Evolutionary conservation across 768 basidiomycete species (phyloP), one percentile per base, ranked within the genome.

Genomic region (Fomitopsis pulvina): DNA sequence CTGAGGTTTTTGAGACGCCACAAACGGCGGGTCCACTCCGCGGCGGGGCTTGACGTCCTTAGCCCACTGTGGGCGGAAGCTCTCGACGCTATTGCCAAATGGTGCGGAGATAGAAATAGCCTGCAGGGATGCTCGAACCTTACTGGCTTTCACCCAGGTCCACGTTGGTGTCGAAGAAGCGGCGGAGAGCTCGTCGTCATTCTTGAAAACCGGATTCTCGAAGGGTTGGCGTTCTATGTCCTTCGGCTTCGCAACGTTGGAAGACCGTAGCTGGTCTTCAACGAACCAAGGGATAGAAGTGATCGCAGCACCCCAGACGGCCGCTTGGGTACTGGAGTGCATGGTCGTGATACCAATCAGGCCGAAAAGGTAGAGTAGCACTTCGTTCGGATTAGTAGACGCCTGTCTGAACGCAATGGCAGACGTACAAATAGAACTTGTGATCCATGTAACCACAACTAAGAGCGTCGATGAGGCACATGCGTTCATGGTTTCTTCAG

Each of bases 211-310:
- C 2, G 45, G 45, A 20, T 29, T 46, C 21, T 46, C 45, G 18
- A 32, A 46, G 5, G 10, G n/a, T 11, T 26, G 28, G 18, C 39
- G 27, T 2, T 53, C 42, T 41, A 53, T 25, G 14, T 46, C 42
- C 27, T 12, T 21, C 14, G 47, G 14, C 58, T 64, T 18, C 77
- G 77, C 80, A 80, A 81, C 6, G 70, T 68, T 1, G 77, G 77
- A 7, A 68, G 70, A 27, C 18, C 20, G 25, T 22, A 16, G 4
- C 22, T 40, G 30, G 5, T 32, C 46, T 2, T 47, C 51, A 50
- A 60, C 37, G 59, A 83, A 87, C 86, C 86, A 87, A 14, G 73
- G 71, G 18, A 85, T 68, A 12, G 67, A 60, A 52, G 76, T 75
- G 28, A 86, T 63, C 9, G 75, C 70, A 37, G 67, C 67, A 25